Evolutionary conservation across 2,329 filamentous ascomycete species (phyloP), one percentile per base, ranked within the genome.

Genomic region (Exophiala sp.): DNA sequence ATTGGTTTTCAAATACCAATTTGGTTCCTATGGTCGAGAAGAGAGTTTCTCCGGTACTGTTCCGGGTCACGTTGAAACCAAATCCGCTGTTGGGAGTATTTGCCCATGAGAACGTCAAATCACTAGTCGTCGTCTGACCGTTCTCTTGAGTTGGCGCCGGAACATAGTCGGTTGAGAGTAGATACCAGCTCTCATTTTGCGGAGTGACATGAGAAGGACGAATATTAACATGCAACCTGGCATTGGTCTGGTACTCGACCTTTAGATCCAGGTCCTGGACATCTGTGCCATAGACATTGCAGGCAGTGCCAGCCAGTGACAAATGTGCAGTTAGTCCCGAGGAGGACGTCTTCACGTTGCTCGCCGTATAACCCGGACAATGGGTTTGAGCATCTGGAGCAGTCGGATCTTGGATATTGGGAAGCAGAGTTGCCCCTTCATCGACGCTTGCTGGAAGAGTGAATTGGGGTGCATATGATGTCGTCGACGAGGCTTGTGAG

Each of bases 241-340:
- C 78, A 13, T 69, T 67, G 3, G 78, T 75, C 63, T 87, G 81
- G 58, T 83, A 84, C 60, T 83, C 78, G 10, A 93, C 82, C 2
- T 79, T 76, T 24, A 94, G 70, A 29, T 74, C 76, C 42, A 94
- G 70, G 3, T 76, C 70, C 19, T 82, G 74, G 22, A 94, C 71
- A 63, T 94, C 88, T 6, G 76, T 83, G 0, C 88, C 88, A 57
- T 91, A 94, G 18, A 81, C 78, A 65, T 91, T 85, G 71, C 88
- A 82, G 23, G 77, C 64, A 18, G 69, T 58, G 2, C 78, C 79
- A 30, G 76, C 77, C 46, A 82, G 63, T 0, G 60, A 68, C 58
- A 82, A 61, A 3, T 67, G 71, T 6, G 78, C 79, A 2, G 69
- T 74, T 44, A 82, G 68, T 2, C 78, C 78, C 52, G 65, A 62